These are phyloP conservation scores for Argentina anserina DNA, from an alignment of 306 rosid species.

Conservation along the genomic window DNA sequence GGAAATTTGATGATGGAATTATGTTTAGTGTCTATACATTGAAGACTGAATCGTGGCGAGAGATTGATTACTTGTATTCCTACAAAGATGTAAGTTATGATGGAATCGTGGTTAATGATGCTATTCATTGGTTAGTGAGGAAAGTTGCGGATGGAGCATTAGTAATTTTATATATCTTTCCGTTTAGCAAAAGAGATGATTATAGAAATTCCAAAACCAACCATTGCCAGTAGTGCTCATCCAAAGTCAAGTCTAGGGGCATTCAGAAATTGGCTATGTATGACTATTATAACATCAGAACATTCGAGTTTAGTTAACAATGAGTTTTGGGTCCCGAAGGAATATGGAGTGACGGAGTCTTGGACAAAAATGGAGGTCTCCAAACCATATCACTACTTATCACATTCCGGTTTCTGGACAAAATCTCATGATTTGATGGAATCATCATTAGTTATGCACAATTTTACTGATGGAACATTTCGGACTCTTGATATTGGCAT, in stretches of 20 bases:
- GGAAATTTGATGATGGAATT: background rate
- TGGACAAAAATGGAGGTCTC: background rate
- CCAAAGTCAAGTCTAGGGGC: background rate
- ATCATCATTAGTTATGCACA: background rate
- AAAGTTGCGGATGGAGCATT: background rate
- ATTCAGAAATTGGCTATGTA: background rate
- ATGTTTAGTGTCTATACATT: conserved; percentile 1
- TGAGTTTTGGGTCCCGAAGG: conserved; percentile 5
- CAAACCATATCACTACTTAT: background rate
- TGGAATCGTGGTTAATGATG: background rate
- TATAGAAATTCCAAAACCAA: background rate
- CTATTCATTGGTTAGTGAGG: background rate
- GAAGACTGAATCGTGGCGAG: background rate
- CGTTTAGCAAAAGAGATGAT: background rate
- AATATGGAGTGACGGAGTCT: background rate
- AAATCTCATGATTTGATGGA: background rate
- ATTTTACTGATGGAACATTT: background rate
- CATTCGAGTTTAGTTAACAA: too few species aligned
- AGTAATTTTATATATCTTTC: background rate
- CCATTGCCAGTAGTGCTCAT: background rate
- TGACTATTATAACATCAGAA: background rate
- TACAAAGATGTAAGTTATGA: background rate
- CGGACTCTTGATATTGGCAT: background rate
- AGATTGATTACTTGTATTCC: background rate
- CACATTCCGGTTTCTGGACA: background rate